Evolutionary conservation across 768 basidiomycete species (phyloP).

Genomic region (Tulasnella sp.): DNA sequence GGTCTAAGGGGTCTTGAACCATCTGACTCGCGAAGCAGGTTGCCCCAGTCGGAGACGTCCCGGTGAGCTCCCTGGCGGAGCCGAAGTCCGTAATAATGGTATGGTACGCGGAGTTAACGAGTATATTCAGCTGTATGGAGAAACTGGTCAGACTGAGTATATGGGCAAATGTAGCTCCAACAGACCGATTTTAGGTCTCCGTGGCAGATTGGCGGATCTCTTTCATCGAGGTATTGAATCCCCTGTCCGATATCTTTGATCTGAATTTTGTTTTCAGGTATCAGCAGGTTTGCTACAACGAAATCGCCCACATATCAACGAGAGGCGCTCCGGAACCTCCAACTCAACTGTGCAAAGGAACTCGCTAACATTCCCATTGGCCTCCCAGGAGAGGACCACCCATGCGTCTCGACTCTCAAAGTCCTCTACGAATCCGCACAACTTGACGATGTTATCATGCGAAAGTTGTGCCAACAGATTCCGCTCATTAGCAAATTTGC

Average conservation of each 20-base stretch:
- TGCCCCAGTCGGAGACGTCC: background rate
- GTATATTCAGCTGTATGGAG: background rate
- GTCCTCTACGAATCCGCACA: background rate
- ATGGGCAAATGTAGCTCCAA: background rate
- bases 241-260: background rate
- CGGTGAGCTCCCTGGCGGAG: background rate
- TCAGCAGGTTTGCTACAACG: background rate
- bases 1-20: background rate
- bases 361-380: background rate
- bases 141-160: background rate
- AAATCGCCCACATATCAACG: background rate
- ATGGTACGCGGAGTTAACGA: background rate
- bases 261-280: background rate
- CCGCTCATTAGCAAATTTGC: background rate
- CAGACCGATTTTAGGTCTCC: background rate
- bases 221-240: background rate
- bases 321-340: background rate
- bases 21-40: too few relatives aligned
- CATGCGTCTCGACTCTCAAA: background rate
- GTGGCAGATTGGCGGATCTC: background rate
- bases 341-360: background rate
- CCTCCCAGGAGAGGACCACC: background rate
- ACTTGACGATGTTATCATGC: background rate
- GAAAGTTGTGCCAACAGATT: background rate
- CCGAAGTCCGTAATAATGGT: background rate